phyloP scores from a whole-genome alignment of 2,329 filamentous ascomycete genomes.

The Torrubiella hemipterigena region DNA sequence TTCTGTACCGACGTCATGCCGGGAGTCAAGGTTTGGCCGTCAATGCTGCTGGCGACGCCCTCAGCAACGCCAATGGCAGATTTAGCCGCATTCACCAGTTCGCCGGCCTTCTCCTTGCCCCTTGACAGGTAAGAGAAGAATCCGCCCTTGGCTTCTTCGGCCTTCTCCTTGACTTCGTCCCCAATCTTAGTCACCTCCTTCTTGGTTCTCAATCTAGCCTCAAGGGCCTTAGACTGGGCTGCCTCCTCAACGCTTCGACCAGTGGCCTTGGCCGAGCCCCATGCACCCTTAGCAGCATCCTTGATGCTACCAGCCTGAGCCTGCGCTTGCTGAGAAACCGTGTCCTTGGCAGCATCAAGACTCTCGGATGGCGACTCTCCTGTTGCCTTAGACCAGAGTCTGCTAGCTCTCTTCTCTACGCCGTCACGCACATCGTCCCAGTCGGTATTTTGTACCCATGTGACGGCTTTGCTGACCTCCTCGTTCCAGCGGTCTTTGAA shows the following conservation, averaged over 20 bases:
- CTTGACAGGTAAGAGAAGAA: constrained; percentile 25
- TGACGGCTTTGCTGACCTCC: constrained; percentile 56
- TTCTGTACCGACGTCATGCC: constrained; percentile 28
- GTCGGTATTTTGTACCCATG: constrained; percentile 53
- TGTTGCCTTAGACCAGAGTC: constrained; percentile 30
- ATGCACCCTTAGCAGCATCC: constrained; percentile 24
- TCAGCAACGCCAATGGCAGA: constrained; percentile 21
- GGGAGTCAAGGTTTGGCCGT: constrained; percentile 12
- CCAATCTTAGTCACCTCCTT: constrained; percentile 11
- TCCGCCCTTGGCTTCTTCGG: constrained; percentile 22
- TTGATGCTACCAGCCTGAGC: constrained; percentile 17
- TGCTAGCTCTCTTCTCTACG: constrained; percentile 35
- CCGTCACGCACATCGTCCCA: constrained; percentile 51
- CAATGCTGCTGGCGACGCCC: constrained; percentile 16
- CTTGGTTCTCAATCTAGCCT: constrained; percentile 13
- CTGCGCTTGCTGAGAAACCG: constrained; percentile 18
- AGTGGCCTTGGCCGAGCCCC: constrained; percentile 16
- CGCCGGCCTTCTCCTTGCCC: constrained; percentile 28
- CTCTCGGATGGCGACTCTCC: constrained; percentile 15
- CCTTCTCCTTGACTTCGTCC: constrained; percentile 14
- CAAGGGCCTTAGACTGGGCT: constrained; percentile 14
- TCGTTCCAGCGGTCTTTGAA: constrained; percentile 70
- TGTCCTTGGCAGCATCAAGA: constrained; percentile 15
- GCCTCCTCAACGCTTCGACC: constrained; percentile 15
- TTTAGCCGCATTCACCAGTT: constrained; percentile 24